Conservation (phyloP, 768 basidiomycete genomes). For the Harrya chromipes region DNA sequence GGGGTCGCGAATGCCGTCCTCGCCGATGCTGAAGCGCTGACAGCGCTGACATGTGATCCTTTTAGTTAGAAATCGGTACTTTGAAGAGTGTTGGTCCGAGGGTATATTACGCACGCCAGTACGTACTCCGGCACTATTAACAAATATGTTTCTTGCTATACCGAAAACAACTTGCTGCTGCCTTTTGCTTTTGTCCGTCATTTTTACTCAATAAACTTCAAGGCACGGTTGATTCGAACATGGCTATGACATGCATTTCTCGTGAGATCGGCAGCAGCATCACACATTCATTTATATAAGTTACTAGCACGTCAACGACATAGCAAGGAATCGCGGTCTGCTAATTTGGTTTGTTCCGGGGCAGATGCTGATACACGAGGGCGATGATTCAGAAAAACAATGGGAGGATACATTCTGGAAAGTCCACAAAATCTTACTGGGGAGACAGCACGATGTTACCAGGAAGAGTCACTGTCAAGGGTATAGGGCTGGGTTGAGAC, state of each 20-base stretch:
- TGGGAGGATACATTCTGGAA: background rate
- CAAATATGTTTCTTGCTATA: background rate
- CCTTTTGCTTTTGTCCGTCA: background rate
- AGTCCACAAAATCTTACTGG: background rate
- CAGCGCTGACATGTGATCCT: background rate
- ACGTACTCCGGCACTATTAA: no score
- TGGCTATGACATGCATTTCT: background rate
- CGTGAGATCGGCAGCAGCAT: background rate
- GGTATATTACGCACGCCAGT: background rate
- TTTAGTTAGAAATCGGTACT: background rate
- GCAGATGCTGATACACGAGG: background rate
- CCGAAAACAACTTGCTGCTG: background rate
- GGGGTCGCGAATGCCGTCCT: conserved; percentile 4
- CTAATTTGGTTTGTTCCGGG: background rate
- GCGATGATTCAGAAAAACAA: background rate
- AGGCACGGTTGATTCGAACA: conserved; percentile 1
- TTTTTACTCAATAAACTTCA: background rate
- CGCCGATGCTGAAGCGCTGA: no score
- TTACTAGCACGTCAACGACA: background rate
- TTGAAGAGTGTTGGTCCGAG: background rate
- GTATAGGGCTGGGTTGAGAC: background rate
- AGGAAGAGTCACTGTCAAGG: background rate
- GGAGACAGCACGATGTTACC: background rate
- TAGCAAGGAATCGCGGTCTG: background rate
- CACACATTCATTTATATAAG: conserved; percentile 6